These are phyloP conservation scores for Catunica adiposa DNA, from an alignment of 2,329 filamentous ascomycete genomes.

Conservation along the genomic window DNA sequence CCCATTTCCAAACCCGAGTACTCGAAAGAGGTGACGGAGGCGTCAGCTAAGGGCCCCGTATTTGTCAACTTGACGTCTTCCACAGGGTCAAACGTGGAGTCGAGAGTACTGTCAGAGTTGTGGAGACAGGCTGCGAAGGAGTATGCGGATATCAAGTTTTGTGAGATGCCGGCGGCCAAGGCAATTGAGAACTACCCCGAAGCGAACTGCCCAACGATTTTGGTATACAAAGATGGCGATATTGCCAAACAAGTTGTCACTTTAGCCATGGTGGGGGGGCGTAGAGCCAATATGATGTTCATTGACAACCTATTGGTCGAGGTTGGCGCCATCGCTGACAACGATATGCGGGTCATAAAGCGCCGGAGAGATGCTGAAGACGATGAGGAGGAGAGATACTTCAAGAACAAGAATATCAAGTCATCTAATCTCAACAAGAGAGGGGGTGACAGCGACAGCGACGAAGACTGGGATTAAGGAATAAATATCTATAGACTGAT, in stretches of 20 bases:
- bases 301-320: constrained; percentile 70
- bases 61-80: constrained; percentile 72
- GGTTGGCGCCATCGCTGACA: constrained; percentile 60
- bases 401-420: constrained; percentile 30
- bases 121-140: constrained; percentile 72
- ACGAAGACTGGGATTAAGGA: constrained; percentile 43
- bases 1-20: constrained; percentile 92
- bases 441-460: constrained; percentile 32
- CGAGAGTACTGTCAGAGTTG: constrained; percentile 63
- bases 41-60: constrained; percentile 51
- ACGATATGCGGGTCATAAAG: constrained; percentile 61
- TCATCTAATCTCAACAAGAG: constrained; percentile 30
- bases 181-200: constrained; percentile 97
- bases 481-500: constrained; percentile 1
- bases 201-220: constrained; percentile 79
- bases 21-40: constrained; percentile 76
- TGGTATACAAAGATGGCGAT: constrained; percentile 84
- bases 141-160: constrained; percentile 94
- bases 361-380: constrained; percentile 43
- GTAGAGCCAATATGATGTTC: constrained; percentile 52
- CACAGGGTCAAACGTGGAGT: constrained; percentile 67
- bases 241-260: constrained; percentile 90
- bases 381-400: constrained; percentile 39
- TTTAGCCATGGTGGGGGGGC: constrained; percentile 59
- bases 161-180: constrained; percentile 78